These are phyloP conservation scores for Acanthamoeba castellanii DNA, from an alignment of 208 protist species.

Conservation along the genomic window DNA sequence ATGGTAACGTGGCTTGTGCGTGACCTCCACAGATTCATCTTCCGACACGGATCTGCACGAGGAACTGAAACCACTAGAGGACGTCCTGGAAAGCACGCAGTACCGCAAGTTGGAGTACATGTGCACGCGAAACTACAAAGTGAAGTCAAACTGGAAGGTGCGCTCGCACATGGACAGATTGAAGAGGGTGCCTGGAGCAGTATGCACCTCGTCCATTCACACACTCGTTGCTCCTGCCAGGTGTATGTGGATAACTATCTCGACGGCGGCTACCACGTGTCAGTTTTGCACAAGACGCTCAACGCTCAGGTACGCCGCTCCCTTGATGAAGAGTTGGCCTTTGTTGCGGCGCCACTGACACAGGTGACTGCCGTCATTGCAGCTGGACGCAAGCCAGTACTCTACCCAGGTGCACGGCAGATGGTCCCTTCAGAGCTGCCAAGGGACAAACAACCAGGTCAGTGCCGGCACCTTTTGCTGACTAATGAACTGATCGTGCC, in stretches of 20 bases:
- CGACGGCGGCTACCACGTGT: conserved; percentile 70
- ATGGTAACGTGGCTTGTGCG: neutral
- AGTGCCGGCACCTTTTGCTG: neutral
- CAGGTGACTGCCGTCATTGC: neutral
- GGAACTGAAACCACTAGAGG: neutral
- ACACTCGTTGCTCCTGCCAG: no score
- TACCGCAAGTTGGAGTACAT: conserved; percentile 13
- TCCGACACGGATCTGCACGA: neutral
- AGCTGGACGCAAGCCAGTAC: conserved; percentile 2
- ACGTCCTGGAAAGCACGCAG: conserved; percentile 25
- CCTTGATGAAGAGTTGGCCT: no score
- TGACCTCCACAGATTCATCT: neutral
- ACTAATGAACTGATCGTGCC: no score
- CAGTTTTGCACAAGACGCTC: neutral
- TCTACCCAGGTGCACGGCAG: neutral
- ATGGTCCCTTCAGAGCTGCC: neutral
- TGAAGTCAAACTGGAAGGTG: conserved; percentile 76
- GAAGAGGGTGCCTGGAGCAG: no score
- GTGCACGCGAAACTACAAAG: neutral
- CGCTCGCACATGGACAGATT: no score
- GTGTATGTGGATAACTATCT: conserved; percentile 78
- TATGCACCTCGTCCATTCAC: no score
- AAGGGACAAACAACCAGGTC: conserved; percentile 12
- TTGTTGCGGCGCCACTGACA: neutral
- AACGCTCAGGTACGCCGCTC: conserved; percentile 17